A percentile compares a stretch with the other conserved stretches of the same genome.
Conservation (phyloP, 2,329 filamentous ascomycete species). For the Alternaria consortialis region DNA sequence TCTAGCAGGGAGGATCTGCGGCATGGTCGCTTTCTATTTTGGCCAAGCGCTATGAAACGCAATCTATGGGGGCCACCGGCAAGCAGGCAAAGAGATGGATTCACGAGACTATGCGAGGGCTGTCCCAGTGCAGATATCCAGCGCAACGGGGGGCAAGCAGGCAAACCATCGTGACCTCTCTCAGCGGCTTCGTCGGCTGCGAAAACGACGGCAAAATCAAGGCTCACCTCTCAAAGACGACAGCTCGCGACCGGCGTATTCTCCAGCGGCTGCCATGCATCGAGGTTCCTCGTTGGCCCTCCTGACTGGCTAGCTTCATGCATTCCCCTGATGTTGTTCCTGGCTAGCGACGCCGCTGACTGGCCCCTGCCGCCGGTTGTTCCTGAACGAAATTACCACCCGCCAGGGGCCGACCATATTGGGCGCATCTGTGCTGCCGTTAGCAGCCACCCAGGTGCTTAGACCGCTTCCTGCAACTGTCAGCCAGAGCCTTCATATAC, state of each 20-base stretch:
- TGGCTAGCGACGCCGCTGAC: slow-evolving; percentile 35
- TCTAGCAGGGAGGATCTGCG: slow-evolving; percentile 46
- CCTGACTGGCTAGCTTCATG: slow-evolving; percentile 35
- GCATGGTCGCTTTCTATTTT: slow-evolving; percentile 40
- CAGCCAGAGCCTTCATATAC: slow-evolving; percentile 46
- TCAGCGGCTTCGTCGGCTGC: slow-evolving; percentile 14
- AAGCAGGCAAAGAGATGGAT: slow-evolving; percentile 21
- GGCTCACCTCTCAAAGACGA: slow-evolving; percentile 62
- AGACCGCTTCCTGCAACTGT: slow-evolving; percentile 41
- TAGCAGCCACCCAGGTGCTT: slow-evolving; percentile 32
- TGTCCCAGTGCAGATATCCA: neutral
- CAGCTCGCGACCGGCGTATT: slow-evolving; percentile 68
- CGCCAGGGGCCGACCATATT: slow-evolving; percentile 40
- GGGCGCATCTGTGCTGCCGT: slow-evolving; percentile 25
- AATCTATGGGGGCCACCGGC: slow-evolving; percentile 31
- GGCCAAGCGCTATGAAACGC: slow-evolving; percentile 47
- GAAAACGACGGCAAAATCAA: slow-evolving; percentile 8
- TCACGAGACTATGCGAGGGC: neutral
- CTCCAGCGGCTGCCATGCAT: slow-evolving; percentile 30
- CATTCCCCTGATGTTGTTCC: slow-evolving; percentile 32
- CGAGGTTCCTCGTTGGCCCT: slow-evolving; percentile 18
- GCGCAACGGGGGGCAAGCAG: neutral
- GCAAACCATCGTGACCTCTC: slow-evolving; percentile 9
- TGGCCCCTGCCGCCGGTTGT: slow-evolving; percentile 36
- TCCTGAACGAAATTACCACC: slow-evolving; percentile 49